phyloP scores from a whole-genome alignment of 2,329 filamentous ascomycete genomes.

The Colletotrichum spinosum region DNA sequence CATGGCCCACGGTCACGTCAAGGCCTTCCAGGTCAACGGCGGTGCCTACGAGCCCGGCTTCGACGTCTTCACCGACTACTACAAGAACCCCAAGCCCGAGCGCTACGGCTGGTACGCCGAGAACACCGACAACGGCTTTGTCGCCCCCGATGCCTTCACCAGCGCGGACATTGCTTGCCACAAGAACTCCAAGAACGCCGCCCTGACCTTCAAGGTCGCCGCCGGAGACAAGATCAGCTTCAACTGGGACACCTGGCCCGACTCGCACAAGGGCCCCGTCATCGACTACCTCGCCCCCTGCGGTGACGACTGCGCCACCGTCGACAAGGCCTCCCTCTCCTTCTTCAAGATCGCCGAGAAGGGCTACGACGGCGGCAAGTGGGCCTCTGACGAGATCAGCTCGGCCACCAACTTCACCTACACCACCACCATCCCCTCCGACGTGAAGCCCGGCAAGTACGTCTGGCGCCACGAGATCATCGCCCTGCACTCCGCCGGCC shows the following conservation, averaged over 20 bases:
- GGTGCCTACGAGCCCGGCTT: constrained; percentile 44
- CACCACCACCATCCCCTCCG: constrained; percentile 58
- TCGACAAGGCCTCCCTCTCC: constrained; percentile 61
- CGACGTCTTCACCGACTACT: constrained; percentile 43
- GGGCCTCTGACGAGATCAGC: constrained; percentile 67
- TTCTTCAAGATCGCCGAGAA: constrained; percentile 71
- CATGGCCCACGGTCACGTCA: constrained; percentile 47
- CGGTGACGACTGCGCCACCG: constrained; percentile 63
- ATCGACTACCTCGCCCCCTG: constrained; percentile 71
- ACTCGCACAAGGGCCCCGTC: constrained; percentile 70
- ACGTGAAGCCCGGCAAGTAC: constrained; percentile 63
- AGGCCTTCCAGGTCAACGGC: constrained; percentile 43
- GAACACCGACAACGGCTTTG: constrained; percentile 56
- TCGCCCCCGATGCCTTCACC: constrained; percentile 54
- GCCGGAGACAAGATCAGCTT: constrained; percentile 70
- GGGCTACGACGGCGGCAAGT: constrained; percentile 63
- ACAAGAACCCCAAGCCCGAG: constrained; percentile 42
- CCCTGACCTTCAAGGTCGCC: constrained; percentile 57
- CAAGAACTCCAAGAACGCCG: constrained; percentile 53
- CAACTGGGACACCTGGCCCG: constrained; percentile 75
- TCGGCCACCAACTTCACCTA: constrained; percentile 56
- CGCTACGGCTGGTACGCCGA: constrained; percentile 40
- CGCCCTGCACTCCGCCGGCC: constrained; percentile 61
- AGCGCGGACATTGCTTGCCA: constrained; percentile 61
- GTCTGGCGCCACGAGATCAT: constrained; percentile 68